Evolutionary conservation across 139 green algal species (phyloP).

Genomic region (Chlamydomonas schloesseri): DNA sequence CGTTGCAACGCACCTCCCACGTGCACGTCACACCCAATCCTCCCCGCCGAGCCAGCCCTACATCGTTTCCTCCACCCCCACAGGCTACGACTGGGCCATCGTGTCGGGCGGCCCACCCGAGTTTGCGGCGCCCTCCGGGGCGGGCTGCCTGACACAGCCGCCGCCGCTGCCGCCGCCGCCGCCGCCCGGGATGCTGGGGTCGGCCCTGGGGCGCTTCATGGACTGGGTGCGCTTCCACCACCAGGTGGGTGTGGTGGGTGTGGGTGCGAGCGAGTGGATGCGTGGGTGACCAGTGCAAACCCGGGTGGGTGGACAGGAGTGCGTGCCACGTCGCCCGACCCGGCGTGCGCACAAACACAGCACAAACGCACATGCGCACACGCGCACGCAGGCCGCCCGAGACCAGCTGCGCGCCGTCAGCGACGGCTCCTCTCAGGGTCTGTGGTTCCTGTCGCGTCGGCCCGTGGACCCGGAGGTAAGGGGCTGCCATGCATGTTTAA

Average conservation of each 20-base stretch:
- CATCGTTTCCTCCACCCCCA: too few relatives aligned
- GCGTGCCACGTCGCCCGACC: too few relatives aligned
- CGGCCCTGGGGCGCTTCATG: background rate
- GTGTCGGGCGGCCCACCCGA: conserved; percentile 16
- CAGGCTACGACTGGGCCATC: conserved; percentile 44
- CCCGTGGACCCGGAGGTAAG: background rate
- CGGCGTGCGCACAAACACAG: too few relatives aligned
- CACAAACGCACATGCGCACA: too few relatives aligned
- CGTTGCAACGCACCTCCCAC: too few relatives aligned
- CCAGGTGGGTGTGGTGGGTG: background rate
- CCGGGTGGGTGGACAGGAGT: too few relatives aligned
- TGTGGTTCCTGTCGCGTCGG: conserved; percentile 33
- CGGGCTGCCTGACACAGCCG: background rate
- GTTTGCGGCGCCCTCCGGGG: background rate
- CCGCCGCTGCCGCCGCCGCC: background rate
- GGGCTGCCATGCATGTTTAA: too few relatives aligned
- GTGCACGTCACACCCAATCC: too few relatives aligned
- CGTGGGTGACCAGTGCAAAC: too few relatives aligned
- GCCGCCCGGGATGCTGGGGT: background rate
- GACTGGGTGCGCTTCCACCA: background rate
- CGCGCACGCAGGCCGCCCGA: background rate
- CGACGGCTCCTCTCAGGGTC: background rate
- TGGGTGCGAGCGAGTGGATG: too few relatives aligned
- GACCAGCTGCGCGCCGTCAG: background rate
- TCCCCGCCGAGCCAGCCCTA: too few relatives aligned